Base-by-base conservation (phyloP, 805 yeast species). In the Saccharomycopsis sp. region DNA sequence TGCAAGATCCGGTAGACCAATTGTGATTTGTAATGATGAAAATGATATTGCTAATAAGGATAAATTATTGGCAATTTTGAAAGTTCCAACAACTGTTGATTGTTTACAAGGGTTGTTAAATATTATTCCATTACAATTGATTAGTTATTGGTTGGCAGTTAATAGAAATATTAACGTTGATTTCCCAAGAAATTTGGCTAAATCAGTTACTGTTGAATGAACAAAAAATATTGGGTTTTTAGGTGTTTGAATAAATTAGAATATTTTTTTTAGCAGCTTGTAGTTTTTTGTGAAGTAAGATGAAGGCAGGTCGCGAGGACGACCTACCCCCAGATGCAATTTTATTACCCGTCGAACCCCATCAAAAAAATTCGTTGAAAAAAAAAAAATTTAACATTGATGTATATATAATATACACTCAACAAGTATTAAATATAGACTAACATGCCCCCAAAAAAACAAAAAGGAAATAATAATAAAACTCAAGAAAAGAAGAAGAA, bases 131-230 rank as follows among this genome's bases (percentile, higher is more conserved):
- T 65, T 93, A 61, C 99, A 93, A 66, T 74, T 93, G 64, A 88
- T 89, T 78, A 83, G 96, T 59, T 93, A 93, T 70, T 89, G 96
- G 93, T 74, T 93, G 59, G 97, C 98, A 44, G 90, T 87, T 44
- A 79, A 81, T 66, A 85, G 90, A 61, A 97, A 97, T 33, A 82
- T 85, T 56, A 95, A 93, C 61, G 98, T 94, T 47, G 99, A 93
- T 65, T 90, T 90, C 80, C 99, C 99, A 54, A 80, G 98, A 69
- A 93, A 93, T 71, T 76, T 93, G 68, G 99, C 99, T 52, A 93
- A 93, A 72, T 83, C 96, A 41, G 99, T 93, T 47, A 93, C 99
- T 39, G 98, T 93, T 52, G 97, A 49, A 34, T 49, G 34, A 44
- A 27, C 13, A 27, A 27, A 27, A n/a, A n/a, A n/a, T n/a, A n/a